Percentiles rank a stretch among this genome's conserved stretches.
Evolutionary conservation across 2,329 filamentous ascomycete genomes (phyloP).

Genomic region (Raffaelea ambrosiae): DNA sequence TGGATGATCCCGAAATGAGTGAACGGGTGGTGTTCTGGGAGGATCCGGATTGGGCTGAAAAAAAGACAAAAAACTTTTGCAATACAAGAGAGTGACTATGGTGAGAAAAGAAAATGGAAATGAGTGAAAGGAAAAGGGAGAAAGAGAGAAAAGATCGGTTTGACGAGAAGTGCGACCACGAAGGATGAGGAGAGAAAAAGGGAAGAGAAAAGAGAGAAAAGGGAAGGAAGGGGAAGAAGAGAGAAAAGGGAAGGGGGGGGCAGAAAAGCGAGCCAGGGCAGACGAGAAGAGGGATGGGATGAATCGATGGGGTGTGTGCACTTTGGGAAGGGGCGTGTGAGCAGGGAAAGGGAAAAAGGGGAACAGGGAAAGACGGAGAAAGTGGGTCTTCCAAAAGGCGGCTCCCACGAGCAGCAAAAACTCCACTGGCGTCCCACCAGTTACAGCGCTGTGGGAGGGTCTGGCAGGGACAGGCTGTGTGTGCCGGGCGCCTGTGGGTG

Average conservation of each 20-base stretch:
- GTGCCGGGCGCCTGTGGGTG: too few species aligned
- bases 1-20: constrained; percentile 42
- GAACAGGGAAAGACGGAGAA: constrained; percentile 10
- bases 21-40: constrained; percentile 26
- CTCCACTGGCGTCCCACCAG: not conserved
- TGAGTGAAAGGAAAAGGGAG: constrained; percentile 10
- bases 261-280: constrained; percentile 2
- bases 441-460: not conserved
- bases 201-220: constrained; percentile 20
- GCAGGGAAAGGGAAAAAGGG: constrained; percentile 6
- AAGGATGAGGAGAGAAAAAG: constrained; percentile 10
- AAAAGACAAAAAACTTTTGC: constrained; percentile 19
- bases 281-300: constrained; percentile 10
- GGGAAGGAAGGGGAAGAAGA: constrained; percentile 17
- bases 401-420: constrained; percentile 3
- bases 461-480: too few species aligned
- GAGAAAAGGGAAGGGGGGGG: constrained; percentile 6
- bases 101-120: constrained; percentile 30
- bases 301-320: constrained; percentile 5
- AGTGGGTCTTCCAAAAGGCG: constrained; percentile 10
- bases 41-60: constrained; percentile 26
- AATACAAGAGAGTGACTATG: constrained; percentile 42
- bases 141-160: constrained; percentile 2
- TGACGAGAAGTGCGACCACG: constrained; percentile 20
- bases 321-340: constrained; percentile 7